These are phyloP conservation scores for Fusarium lyarnte DNA, from an alignment of 2,329 filamentous ascomycete genomes.

Conservation along the genomic window DNA sequence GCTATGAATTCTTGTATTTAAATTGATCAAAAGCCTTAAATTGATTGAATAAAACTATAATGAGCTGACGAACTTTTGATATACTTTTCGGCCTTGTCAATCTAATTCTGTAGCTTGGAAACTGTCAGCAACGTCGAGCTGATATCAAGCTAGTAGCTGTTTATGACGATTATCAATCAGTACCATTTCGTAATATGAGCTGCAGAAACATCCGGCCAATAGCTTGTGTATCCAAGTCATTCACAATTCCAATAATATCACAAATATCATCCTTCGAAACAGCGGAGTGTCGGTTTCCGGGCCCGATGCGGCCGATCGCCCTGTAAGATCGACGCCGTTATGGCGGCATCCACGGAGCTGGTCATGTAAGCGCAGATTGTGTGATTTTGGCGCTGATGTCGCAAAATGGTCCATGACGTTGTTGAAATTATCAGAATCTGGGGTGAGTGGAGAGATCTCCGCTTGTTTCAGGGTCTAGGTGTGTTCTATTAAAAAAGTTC, in stretches of 20 bases:
- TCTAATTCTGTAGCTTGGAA: neutral
- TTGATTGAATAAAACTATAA: neutral
- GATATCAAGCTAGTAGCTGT: neutral
- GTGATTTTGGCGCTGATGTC: conserved; percentile 44
- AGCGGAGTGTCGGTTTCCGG: conserved; percentile 26
- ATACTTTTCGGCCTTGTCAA: neutral
- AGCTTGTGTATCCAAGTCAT: neutral
- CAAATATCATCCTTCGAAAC: neutral
- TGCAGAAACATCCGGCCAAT: neutral
- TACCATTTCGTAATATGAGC: neutral
- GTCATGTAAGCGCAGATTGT: conserved; percentile 31
- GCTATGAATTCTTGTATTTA: conserved; percentile 15
- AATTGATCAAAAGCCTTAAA: conserved; percentile 3
- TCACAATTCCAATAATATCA: neutral
- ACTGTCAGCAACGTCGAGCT: neutral
- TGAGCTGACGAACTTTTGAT: neutral
- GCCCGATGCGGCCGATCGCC: conserved; percentile 33
- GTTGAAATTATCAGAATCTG: conserved; percentile 6
- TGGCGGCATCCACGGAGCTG: neutral
- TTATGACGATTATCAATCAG: conserved; percentile 6
- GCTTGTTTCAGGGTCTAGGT: conserved; percentile 13
- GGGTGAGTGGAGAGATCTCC: conserved; percentile 35
- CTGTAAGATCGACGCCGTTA: conserved; percentile 1
- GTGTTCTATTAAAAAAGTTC: neutral
- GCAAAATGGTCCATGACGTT: conserved; percentile 33